Evolutionary conservation across 495 filamentous ascomycete genomes (phyloP).

Genomic region (Cercophora scortea): DNA sequence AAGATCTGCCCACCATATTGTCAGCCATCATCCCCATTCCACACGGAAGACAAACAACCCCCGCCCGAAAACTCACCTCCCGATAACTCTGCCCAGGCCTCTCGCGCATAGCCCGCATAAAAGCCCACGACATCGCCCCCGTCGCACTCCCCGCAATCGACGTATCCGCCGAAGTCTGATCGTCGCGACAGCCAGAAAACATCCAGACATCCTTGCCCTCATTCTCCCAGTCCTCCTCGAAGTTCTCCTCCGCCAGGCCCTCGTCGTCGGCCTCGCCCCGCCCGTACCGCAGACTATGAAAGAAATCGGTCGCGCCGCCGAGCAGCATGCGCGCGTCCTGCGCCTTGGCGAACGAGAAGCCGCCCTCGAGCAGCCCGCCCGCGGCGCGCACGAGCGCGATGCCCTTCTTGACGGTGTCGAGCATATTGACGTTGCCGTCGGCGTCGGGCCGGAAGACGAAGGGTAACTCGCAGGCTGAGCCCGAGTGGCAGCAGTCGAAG

Average conservation of each 20-base stretch:
- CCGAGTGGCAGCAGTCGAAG: conserved; percentile 58
- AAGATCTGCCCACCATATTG: conserved; percentile 24
- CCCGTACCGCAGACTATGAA: conserved; percentile 40
- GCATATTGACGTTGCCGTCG: conserved; percentile 45
- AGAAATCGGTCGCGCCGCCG: conserved; percentile 48
- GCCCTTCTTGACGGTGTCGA: conserved; percentile 48
- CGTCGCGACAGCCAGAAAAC: conserved; percentile 53
- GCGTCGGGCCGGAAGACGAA: conserved; percentile 50
- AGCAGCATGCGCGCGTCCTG: conserved; percentile 46
- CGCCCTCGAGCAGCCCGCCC: conserved; percentile 41
- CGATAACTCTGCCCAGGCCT: conserved; percentile 41
- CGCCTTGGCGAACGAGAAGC: conserved; percentile 40
- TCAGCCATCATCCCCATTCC: too few relatives aligned
- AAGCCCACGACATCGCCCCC: conserved; percentile 55
- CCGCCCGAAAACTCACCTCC: background rate
- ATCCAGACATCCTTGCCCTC: conserved; percentile 51
- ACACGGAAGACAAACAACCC: background rate
- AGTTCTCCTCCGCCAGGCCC: conserved; percentile 44
- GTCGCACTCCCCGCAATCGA: conserved; percentile 42
- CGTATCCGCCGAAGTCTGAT: conserved; percentile 54
- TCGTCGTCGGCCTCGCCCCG: conserved; percentile 28
- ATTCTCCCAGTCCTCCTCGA: conserved; percentile 41
- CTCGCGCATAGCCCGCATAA: conserved; percentile 44
- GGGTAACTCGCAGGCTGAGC: conserved; percentile 51
- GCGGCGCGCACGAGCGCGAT: conserved; percentile 39